Evolutionary conservation across 1,284 basidiomycete genomes (phyloP).

Genomic region (Boletus hoseneyae): DNA sequence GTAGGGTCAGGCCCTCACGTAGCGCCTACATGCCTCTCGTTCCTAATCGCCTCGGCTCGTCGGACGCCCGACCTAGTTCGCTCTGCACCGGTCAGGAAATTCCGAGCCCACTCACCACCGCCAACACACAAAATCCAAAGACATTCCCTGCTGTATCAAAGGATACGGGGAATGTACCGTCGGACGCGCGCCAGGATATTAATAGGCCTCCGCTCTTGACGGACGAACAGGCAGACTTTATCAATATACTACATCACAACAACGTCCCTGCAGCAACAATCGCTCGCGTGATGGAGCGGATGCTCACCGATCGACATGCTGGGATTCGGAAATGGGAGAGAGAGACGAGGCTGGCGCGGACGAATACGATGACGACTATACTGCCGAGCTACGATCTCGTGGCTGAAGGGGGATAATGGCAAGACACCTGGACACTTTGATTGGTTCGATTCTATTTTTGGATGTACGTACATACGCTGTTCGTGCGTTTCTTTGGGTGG

Average conservation of each 20-base stretch:
- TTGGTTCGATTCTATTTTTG: not conserved
- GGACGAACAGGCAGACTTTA: slow-evolving; percentile 24
- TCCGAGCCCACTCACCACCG: slow-evolving; percentile 7
- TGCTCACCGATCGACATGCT: slow-evolving; percentile 22
- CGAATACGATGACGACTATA: slow-evolving; percentile 2
- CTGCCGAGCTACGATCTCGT: slow-evolving; percentile 18
- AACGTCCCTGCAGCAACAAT: slow-evolving; percentile 23
- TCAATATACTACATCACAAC: slow-evolving; percentile 13
- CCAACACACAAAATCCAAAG: slow-evolving; percentile 6
- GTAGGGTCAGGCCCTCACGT: not conserved
- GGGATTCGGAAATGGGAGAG: slow-evolving; percentile 20
- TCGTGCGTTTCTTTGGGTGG: not conserved
- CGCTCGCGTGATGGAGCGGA: slow-evolving; percentile 23
- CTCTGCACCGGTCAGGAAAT: not conserved
- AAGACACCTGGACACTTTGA: not conserved
- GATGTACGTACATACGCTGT: not conserved
- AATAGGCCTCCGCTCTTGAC: slow-evolving; percentile 15
- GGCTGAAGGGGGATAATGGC: not conserved
- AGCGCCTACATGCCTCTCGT: slow-evolving; percentile 4
- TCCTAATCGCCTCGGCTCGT: slow-evolving; percentile 10
- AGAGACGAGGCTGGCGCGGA: not conserved
- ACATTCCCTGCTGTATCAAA: slow-evolving; percentile 1
- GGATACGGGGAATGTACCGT: not conserved
- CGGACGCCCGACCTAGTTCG: not conserved
- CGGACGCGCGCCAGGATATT: not conserved